Evolutionary conservation across 2,329 filamentous ascomycete species (phyloP).

Genomic region (Didymella sp.): DNA sequence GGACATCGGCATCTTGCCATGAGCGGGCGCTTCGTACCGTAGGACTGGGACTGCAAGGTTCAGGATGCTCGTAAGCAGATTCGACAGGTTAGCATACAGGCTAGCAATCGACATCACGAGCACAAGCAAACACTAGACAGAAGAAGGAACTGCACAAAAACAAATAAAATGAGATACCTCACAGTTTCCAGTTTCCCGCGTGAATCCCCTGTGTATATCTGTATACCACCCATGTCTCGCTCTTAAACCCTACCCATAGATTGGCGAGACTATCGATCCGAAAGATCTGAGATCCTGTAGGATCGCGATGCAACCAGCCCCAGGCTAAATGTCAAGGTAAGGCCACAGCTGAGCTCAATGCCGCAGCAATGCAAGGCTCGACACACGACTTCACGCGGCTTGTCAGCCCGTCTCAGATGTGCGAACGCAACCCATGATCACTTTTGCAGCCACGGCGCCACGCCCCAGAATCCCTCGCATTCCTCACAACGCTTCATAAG

Average conservation of each 20-base stretch:
- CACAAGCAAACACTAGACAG: slow-evolving; percentile 20
- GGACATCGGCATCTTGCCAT: slow-evolving; percentile 8
- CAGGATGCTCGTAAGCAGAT: slow-evolving; percentile 15
- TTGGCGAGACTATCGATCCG: not conserved
- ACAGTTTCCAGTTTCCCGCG: slow-evolving; percentile 8
- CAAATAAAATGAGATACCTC: slow-evolving; percentile 26
- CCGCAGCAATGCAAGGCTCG: slow-evolving; percentile 5
- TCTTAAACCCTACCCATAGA: not conserved
- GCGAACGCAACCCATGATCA: not conserved
- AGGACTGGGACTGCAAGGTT: slow-evolving; percentile 13
- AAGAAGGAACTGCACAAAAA: slow-evolving; percentile 20
- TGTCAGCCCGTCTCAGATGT: not conserved
- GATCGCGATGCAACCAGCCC: not conserved
- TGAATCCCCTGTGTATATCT: slow-evolving; percentile 9
- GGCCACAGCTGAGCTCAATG: not conserved
- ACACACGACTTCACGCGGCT: not conserved
- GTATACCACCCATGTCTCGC: not conserved
- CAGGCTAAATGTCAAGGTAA: not conserved
- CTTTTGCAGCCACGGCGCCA: not conserved
- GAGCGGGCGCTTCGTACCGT: slow-evolving; percentile 14
- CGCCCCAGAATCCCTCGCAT: slow-evolving; percentile 6
- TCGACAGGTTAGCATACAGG: slow-evolving; percentile 9
- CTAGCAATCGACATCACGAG: slow-evolving; percentile 6
- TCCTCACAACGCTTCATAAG: not conserved
- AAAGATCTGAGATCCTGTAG: not conserved